Evolutionary conservation across 257 asterid species (phyloP).

Genomic region (Fraxinus americana): DNA sequence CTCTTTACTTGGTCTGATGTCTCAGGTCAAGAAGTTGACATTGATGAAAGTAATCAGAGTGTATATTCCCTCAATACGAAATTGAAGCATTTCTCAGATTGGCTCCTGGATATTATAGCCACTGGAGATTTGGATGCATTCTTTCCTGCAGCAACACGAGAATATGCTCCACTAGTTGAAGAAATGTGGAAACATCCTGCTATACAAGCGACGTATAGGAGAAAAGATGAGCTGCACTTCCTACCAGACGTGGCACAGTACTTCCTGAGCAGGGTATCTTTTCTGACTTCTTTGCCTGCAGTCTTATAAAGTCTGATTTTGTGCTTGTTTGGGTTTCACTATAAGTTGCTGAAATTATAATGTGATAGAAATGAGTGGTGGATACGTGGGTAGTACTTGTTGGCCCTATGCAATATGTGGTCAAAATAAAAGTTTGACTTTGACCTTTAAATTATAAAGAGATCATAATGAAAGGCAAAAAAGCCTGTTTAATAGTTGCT

Average conservation of each 20-base stretch:
- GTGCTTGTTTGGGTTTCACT: neutral
- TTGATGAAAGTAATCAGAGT: constrained; percentile 48
- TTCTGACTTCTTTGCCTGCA: neutral
- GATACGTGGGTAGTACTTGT: too few relatives aligned
- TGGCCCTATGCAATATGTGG: too few relatives aligned
- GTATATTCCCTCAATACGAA: constrained; percentile 77
- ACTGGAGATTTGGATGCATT: constrained; percentile 98
- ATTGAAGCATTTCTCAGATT: constrained; percentile 89
- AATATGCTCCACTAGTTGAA: constrained; percentile 93
- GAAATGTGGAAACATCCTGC: constrained; percentile 96
- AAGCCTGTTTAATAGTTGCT: neutral
- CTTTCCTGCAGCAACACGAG: constrained; percentile 97
- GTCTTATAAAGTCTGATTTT: neutral
- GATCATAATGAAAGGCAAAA: too few relatives aligned
- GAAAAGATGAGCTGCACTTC: constrained; percentile 83
- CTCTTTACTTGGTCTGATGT: constrained; percentile 3
- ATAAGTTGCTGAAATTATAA: too few relatives aligned
- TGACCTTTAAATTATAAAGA: too few relatives aligned
- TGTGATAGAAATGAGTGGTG: too few relatives aligned
- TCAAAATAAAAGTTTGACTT: too few relatives aligned
- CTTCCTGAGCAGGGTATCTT: constrained; percentile 83
- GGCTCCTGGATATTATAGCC: constrained; percentile 95
- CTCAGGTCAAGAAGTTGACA: constrained; percentile 53
- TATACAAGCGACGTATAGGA: constrained; percentile 75
- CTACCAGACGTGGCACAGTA: constrained; percentile 89